Conservation (phyloP, 805 yeast genomes). For the Candida sithepensis region DNA sequence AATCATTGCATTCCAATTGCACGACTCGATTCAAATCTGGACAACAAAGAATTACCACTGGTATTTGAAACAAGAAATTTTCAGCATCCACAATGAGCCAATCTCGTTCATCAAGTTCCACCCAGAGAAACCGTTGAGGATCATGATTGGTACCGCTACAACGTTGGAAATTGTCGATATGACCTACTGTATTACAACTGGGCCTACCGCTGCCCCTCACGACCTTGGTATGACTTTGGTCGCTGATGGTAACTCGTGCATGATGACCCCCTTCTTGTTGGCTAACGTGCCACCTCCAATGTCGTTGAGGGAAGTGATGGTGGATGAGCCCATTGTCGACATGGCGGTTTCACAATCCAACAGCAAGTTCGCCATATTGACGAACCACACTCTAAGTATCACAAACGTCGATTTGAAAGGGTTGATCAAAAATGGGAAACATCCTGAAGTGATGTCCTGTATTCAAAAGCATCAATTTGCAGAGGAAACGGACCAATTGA, state of each 20-base stretch:
- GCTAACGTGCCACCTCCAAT: conserved; percentile 97
- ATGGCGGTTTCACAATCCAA: conserved; percentile 63
- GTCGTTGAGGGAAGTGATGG: conserved; percentile 61
- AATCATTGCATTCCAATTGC: conserved; percentile 63
- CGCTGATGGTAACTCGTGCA: conserved; percentile 67
- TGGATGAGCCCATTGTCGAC: conserved; percentile 54
- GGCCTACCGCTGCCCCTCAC: conserved; percentile 63
- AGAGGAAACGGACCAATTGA: conserved; percentile 41
- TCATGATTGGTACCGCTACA: conserved; percentile 57
- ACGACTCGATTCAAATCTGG: conserved; percentile 77
- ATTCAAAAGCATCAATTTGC: conserved; percentile 36
- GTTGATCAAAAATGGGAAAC: conserved; percentile 42
- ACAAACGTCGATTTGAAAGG: conserved; percentile 43
- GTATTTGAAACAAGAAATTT: conserved; percentile 84
- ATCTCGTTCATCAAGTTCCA: conserved; percentile 67
- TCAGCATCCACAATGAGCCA: conserved; percentile 28
- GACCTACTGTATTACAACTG: conserved; percentile 57
- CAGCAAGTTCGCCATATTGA: conserved; percentile 53
- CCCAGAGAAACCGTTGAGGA: conserved; percentile 78
- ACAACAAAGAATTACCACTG: conserved; percentile 90
- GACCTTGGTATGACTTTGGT: conserved; percentile 81
- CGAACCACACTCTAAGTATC: conserved; percentile 42
- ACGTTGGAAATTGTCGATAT: conserved; percentile 64
- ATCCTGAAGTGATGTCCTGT: conserved; percentile 39
- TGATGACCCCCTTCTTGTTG: conserved; percentile 74